These are phyloP conservation scores for Cryoendolithus antarcticus DNA, from an alignment of 2,329 filamentous ascomycete species.

Conservation along the genomic window DNA sequence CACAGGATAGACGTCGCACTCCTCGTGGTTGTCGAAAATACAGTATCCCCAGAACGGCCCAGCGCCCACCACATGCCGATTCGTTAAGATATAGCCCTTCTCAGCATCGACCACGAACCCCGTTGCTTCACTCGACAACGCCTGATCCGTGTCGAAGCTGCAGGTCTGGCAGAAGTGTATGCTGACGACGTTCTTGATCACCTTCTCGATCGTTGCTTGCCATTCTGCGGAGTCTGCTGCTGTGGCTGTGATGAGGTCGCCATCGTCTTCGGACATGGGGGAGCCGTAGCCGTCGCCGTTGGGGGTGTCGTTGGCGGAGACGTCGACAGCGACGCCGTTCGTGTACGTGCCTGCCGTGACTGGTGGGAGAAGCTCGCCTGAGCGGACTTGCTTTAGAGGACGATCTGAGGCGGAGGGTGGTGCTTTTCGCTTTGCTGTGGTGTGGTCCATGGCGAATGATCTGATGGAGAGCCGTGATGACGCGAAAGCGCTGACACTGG, in stretches of 20 bases:
- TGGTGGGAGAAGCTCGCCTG: constrained; percentile 12
- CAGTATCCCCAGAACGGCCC: constrained; percentile 97
- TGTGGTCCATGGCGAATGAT: constrained; percentile 10
- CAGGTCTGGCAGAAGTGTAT: constrained; percentile 98
- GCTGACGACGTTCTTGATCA: constrained; percentile 93
- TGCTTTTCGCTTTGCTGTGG: constrained; percentile 25
- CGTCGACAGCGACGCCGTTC: constrained; percentile 17
- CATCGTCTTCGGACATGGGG: constrained; percentile 31
- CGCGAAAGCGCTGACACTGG: too few species aligned
- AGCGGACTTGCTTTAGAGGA: constrained; percentile 23
- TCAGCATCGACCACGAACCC: constrained; percentile 96
- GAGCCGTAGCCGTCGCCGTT: constrained; percentile 20
- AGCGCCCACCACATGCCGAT: constrained; percentile 75
- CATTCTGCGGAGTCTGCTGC: constrained; percentile 65
- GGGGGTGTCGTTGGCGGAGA: constrained; percentile 20
- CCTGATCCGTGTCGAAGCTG: constrained; percentile 93
- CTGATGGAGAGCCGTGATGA: too few species aligned
- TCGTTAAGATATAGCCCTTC: constrained; percentile 54
- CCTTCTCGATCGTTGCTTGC: constrained; percentile 89
- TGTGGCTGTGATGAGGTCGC: constrained; percentile 34
- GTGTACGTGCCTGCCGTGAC: constrained; percentile 7
- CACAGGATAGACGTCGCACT: constrained; percentile 87
- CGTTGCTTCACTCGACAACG: constrained; percentile 87
- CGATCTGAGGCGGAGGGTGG: constrained; percentile 20
- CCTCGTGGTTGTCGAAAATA: constrained; percentile 97